Evolutionary conservation across 129 eudicot species (phyloP), one percentile per base, ranked within the genome.

Genomic region (Heracleum sosnowskyi): DNA sequence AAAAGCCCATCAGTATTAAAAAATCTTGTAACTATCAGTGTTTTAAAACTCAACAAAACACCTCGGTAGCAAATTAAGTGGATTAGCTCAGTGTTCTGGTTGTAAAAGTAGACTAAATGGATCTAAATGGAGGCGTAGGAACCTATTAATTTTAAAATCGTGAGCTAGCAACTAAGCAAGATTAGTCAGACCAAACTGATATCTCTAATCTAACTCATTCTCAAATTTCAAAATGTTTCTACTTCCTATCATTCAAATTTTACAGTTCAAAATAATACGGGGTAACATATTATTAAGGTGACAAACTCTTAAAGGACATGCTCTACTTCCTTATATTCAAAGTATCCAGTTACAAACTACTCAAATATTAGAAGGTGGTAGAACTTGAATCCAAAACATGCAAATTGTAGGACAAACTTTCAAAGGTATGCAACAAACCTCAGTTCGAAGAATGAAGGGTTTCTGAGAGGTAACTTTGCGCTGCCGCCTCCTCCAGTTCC

Each of bases 381-480:
- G 28, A 20, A 49, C 62, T 51, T 17, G 57, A 49, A 51, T 49
- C 64, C 29, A 55, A 24, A 55, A 55, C 64, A 45, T 45, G 51
- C 51, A 15, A 2, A 17, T 3, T 47, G 55, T 0, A n/a, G 29
- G 1, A 57, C 4, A 60, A n/a, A n/a, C 68, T 60, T 60, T 60
- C 34, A 60, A 60, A 60, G 17, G 68, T 26, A 60, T 57, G 64
- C 16, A 37, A 76, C 83, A 31, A 33, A 92, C 99, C 97, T 95
- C 99, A 0, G 99, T 95, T 84, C 88, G 86, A 46, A 95, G 99
- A 82, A 86, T 87, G 75, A 95, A 95, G 42, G 99, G 99, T 62
- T 83, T 90, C 71, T 62, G 96, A 77, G 91, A 83, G 53, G 99
- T 95, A 73, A 82, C 84, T 81, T 76, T 90, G 24, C 0, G 85